Conservation (phyloP, 805 yeast species). For the Cyberlindnera sargentensis region DNA sequence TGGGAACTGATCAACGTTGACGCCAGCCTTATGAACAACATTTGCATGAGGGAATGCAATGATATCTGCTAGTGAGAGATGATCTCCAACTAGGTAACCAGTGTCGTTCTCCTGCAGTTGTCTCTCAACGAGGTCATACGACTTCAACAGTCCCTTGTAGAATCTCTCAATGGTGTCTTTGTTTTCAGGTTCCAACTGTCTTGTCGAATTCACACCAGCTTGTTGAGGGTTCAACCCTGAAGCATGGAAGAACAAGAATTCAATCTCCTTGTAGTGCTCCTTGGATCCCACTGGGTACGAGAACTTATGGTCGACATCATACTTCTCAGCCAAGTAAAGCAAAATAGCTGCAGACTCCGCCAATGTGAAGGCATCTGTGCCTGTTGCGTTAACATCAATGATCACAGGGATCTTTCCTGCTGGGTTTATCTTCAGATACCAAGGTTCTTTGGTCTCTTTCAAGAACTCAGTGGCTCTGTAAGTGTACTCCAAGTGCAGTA, state of each 20-base stretch:
- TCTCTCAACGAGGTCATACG: conserved; percentile 44
- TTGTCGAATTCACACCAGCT: conserved; percentile 40
- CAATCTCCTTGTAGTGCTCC: conserved; percentile 43
- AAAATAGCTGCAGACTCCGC: conserved; percentile 59
- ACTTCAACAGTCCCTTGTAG: conserved; percentile 36
- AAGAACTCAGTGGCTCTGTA: conserved; percentile 30
- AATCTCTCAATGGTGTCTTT: conserved; percentile 33
- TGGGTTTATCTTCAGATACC: conserved; percentile 51
- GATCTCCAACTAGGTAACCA: conserved; percentile 54
- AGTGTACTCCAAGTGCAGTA: conserved; percentile 27
- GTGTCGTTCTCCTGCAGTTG: conserved; percentile 34
- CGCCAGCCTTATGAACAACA: conserved; percentile 2
- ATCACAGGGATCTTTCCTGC: conserved; percentile 58
- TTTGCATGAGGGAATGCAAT: conserved; percentile 31
- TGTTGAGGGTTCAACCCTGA: conserved; percentile 54
- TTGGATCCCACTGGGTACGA: conserved; percentile 30
- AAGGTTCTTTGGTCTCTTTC: conserved; percentile 44
- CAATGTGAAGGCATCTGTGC: conserved; percentile 32
- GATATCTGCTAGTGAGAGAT: conserved; percentile 53
- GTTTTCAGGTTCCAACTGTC: conserved; percentile 41
- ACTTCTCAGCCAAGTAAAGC: conserved; percentile 49
- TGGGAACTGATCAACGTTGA: conserved; percentile 12
- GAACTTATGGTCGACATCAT: conserved; percentile 43
- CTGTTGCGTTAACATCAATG: conserved; percentile 29
- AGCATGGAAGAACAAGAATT: conserved; percentile 49